Conservation (phyloP, 805 yeast species). For the Candida endomychidarum region DNA sequence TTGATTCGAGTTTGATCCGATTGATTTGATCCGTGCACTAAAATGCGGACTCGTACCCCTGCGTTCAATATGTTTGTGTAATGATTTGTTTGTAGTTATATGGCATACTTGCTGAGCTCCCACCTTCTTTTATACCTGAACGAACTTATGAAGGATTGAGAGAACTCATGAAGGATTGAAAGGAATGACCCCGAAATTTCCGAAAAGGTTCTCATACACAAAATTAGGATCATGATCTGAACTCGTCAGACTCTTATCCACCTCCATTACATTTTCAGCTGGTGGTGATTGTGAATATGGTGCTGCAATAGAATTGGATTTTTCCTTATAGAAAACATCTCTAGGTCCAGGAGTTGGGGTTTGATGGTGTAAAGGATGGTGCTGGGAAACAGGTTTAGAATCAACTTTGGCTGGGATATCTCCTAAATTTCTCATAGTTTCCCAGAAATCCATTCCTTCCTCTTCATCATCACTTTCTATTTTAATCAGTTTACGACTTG, state of each 20-base stretch:
- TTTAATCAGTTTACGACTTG: constrained; percentile 3
- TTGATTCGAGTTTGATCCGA: no score
- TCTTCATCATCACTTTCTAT: constrained; percentile 38
- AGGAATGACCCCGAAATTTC: constrained; percentile 40
- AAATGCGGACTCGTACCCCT: no score
- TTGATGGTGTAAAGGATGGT: constrained; percentile 52
- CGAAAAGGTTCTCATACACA: constrained; percentile 32
- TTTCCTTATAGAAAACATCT: constrained; percentile 7
- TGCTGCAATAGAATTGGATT: background rate
- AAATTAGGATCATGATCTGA: constrained; percentile 12
- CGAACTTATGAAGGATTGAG: no score
- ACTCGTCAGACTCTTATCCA: constrained; percentile 6
- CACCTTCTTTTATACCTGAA: no score
- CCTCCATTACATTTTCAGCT: constrained; percentile 1
- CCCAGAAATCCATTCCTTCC: constrained; percentile 72
- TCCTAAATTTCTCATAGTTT: constrained; percentile 59
- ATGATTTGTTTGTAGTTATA: no score
- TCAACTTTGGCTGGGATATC: constrained; percentile 15
- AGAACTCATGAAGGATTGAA: constrained; percentile 36
- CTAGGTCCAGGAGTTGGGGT: constrained; percentile 9
- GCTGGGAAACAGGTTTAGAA: constrained; percentile 49
- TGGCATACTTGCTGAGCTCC: no score
- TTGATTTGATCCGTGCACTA: no score
- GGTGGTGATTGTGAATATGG: constrained; percentile 1
- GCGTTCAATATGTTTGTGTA: no score